A percentile compares a stretch with the other conserved stretches of the same genome.
Conservation (phyloP, 1,284 basidiomycete species). For the Athelia sp. region DNA sequence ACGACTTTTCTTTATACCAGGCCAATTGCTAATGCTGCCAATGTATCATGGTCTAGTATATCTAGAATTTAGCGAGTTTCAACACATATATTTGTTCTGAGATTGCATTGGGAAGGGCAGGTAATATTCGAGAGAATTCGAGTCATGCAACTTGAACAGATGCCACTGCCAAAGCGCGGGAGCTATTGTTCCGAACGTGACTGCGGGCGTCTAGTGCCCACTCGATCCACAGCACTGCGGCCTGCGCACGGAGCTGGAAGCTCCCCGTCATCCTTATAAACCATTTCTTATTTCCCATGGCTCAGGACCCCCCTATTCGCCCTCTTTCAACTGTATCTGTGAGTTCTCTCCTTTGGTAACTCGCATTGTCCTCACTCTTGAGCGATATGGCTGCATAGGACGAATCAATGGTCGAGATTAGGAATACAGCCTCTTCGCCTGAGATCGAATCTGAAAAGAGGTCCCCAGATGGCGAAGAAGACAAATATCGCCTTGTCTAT, state of each 20-base stretch:
- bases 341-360: slow-evolving; percentile 11
- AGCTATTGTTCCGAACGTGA: too few relatives aligned
- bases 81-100: too few relatives aligned
- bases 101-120: too few relatives aligned
- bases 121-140: too few relatives aligned
- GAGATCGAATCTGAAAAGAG: slow-evolving; percentile 16
- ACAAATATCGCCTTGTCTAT: slow-evolving; percentile 72
- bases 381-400: slow-evolving; percentile 30
- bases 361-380: slow-evolving; percentile 1
- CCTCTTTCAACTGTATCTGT: slow-evolving; percentile 40
- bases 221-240: too few relatives aligned
- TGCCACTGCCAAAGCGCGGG: too few relatives aligned
- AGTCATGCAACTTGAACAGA: too few relatives aligned
- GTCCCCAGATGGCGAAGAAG: slow-evolving; percentile 39
- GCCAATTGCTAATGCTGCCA: too few relatives aligned
- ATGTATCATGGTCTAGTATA: too few relatives aligned
- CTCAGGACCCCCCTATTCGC: slow-evolving; percentile 4
- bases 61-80: too few relatives aligned
- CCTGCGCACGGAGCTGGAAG: slow-evolving; percentile 14
- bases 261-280: slow-evolving; percentile 26
- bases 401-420: slow-evolving; percentile 80
- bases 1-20: too few relatives aligned
- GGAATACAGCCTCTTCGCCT: slow-evolving; percentile 27
- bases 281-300: slow-evolving; percentile 10
- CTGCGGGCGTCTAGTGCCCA: too few relatives aligned